These are phyloP conservation scores for Aureobasidium mangrovei DNA, from an alignment of 2,329 filamentous ascomycete genomes.

Conservation along the genomic window DNA sequence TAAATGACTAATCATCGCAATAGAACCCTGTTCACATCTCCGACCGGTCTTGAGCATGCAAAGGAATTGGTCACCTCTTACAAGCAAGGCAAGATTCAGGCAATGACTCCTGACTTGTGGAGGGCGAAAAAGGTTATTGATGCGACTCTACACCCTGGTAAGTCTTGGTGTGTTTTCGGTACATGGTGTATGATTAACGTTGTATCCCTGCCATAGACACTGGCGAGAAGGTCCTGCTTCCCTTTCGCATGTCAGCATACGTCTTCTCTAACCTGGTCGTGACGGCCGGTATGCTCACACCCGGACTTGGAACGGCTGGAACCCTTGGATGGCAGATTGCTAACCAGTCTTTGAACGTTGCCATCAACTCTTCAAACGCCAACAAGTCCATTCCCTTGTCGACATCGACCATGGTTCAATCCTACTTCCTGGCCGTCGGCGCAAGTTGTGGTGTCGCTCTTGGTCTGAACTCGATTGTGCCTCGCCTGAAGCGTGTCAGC, in stretches of 20 bases:
- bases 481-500: conserved; percentile 66
- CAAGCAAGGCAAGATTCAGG: conserved; percentile 68
- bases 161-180: conserved; percentile 19
- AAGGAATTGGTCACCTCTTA: conserved; percentile 75
- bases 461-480: conserved; percentile 82
- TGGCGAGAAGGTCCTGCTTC: conserved; percentile 81
- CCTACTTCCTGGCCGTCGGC: conserved; percentile 83
- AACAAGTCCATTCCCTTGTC: conserved; percentile 94
- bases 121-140: conserved; percentile 94
- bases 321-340: conserved; percentile 90
- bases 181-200: too few relatives aligned
- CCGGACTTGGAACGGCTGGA: conserved; percentile 71
- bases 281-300: conserved; percentile 94
- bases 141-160: conserved; percentile 91
- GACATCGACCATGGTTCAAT: conserved; percentile 71
- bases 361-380: conserved; percentile 93
- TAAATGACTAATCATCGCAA: background rate
- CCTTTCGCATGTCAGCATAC: conserved; percentile 96
- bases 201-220: conserved; percentile 54
- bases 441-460: conserved; percentile 91
- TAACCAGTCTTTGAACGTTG: conserved; percentile 97
- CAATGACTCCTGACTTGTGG: conserved; percentile 90
- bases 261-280: conserved; percentile 89
- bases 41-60: conserved; percentile 70
- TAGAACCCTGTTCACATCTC: conserved; percentile 79